Conservation (phyloP, 2,329 filamentous ascomycete genomes). For the Rhynchosporium graminicola region DNA sequence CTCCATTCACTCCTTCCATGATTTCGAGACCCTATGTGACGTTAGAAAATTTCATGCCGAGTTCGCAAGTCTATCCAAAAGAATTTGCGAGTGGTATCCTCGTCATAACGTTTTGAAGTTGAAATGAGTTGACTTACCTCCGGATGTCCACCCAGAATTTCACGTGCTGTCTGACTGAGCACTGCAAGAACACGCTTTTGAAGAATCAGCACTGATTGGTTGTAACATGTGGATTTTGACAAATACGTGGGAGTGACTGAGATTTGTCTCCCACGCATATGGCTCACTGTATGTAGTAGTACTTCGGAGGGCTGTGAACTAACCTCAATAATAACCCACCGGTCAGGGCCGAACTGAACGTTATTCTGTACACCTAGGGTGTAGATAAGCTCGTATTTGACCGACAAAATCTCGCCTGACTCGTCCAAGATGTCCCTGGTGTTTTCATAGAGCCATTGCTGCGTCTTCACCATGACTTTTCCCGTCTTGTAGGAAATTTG, state of each 20-base stretch:
- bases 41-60: not conserved
- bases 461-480: constrained; percentile 42
- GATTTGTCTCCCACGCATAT: too few relatives aligned
- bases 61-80: not conserved
- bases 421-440: constrained; percentile 64
- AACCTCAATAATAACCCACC: constrained; percentile 54
- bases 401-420: constrained; percentile 63
- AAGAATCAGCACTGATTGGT: not conserved
- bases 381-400: constrained; percentile 64
- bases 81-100: not conserved
- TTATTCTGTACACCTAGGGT: constrained; percentile 56
- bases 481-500: constrained; percentile 37
- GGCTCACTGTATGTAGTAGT: not conserved
- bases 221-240: not conserved
- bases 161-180: constrained; percentile 40
- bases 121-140: constrained; percentile 5
- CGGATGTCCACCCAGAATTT: constrained; percentile 41
- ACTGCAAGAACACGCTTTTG: constrained; percentile 52
- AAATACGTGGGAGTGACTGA: too few relatives aligned
- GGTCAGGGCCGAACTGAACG: constrained; percentile 53
- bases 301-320: not conserved
- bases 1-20: constrained; percentile 34
- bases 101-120: not conserved
- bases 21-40: constrained; percentile 46
- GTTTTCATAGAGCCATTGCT: constrained; percentile 47